These are phyloP conservation scores for Tulasnella calospora DNA, from an alignment of 768 basidiomycete species.

Conservation along the genomic window DNA sequence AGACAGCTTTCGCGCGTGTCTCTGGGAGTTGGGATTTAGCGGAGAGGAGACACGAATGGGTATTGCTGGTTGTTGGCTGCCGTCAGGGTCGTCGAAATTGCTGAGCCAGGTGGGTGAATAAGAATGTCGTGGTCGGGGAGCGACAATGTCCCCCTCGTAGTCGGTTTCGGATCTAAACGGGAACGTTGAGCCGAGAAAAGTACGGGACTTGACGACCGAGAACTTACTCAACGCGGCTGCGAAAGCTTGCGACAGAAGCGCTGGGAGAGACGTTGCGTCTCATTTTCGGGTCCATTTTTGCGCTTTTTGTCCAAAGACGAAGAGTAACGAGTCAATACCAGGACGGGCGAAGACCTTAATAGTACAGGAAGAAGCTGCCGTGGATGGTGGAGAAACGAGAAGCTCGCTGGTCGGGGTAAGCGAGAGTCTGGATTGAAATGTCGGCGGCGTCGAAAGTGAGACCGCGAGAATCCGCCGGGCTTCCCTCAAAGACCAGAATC, in stretches of 20 bases:
- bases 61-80: not conserved
- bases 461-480: conserved; percentile 13
- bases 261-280: conserved; percentile 9
- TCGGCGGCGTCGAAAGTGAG: conserved; percentile 8
- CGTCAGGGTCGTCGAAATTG: conserved; percentile 8
- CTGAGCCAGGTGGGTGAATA: conserved; percentile 26
- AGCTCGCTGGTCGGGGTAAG: not conserved
- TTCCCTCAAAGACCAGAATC: not conserved
- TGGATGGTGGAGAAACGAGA: not conserved
- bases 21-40: conserved; percentile 16
- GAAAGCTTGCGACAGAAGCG: conserved; percentile 25
- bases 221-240: conserved; percentile 28
- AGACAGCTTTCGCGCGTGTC: conserved; percentile 15
- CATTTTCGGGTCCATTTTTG: conserved; percentile 10
- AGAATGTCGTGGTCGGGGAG: conserved; percentile 23
- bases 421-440: conserved; percentile 10
- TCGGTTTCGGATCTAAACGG: conserved; percentile 28
- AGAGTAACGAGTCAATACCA: not conserved
- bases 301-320: not conserved
- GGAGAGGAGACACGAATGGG: conserved; percentile 23
- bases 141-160: conserved; percentile 26
- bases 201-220: conserved; percentile 1
- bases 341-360: not conserved
- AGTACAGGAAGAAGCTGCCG: not conserved
- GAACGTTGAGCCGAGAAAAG: conserved; percentile 6